Base-by-base conservation (phyloP, 2,329 filamentous ascomycete genomes). In the Mycosphaerella arachidis region DNA sequence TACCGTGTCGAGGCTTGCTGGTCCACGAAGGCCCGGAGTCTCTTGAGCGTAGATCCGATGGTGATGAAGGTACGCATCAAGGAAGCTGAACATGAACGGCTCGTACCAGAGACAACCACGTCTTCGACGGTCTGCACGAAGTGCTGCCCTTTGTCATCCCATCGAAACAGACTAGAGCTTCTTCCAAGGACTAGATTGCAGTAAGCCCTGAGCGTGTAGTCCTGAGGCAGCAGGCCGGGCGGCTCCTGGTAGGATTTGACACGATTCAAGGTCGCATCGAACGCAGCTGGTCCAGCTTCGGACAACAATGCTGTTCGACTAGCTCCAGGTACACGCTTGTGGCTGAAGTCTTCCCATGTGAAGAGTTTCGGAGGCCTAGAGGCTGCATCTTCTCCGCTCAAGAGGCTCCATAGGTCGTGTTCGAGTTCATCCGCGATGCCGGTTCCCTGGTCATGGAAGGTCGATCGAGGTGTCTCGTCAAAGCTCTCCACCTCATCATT, bases 101-200 rank as follows among this genome's bases (percentile, higher is more conserved):
- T 84, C 35, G 79, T 70, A 2, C 84, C 84, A 2, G 80, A 80
- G 31, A 83, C 73, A 1, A 79, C 74, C 1, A 80, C 73, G 56
- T 79, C 72, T 4, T 73, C 67, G 37, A 82, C 70, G 4, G 72
- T 72, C 43, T 74, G 76, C 43, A 75, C 72, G 66, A 92, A 91
- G 0, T 75, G 76, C 27, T 74, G 75, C 30, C 78, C 78, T 2
- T 77, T 76, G 1, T 78, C 71, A 54, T 86, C 77, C 79, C 84
- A 91, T 0, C 74, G 70, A 71, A 91, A 94, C 35, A 94, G 81
- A 1, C 88, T 79, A 0, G 90, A 92, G 43, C 86, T 86, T 52
- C 89, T 81, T 0, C 90, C 90, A 6, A 92, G 81, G 0, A 85
- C 84, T 1, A 93, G 77, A 12, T 85, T 82, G 62, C 88, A 78